Evolutionary conservation across 805 yeast species (phyloP), one percentile per base, ranked within the genome.

Genomic region (Lipomyces orientalis): DNA sequence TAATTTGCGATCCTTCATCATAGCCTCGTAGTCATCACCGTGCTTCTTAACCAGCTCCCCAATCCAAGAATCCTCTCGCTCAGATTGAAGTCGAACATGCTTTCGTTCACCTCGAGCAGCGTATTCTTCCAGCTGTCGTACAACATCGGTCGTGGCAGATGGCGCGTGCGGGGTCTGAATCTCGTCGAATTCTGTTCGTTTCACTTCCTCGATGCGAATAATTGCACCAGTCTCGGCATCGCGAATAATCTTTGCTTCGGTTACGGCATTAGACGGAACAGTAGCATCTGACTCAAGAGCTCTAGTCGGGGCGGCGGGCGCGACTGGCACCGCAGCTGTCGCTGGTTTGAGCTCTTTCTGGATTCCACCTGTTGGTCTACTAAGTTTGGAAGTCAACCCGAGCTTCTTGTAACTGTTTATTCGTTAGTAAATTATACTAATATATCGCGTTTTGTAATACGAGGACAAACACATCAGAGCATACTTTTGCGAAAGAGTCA

Each of bases 21-120:
- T 95, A 74, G 88, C 90, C 59, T 85, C 88, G 77, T 88, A 93
- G 77, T 94, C 89, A 72, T 92, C 96, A n/a, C 97, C 97, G 75
- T 95, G 87, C 77, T 91, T 92, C 29, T 85, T 86, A 67, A 87
- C 83, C 52, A 95, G 81, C 29, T 78, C 79, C 59, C 77, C 79
- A 54, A 91, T 78, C 97, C 97, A 92, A 39, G 84, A 89, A 56
- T 78, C 79, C 78, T 95, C 98, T 73, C 97, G 82, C 54, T 84
- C 89, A 68, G 91, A 86, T 73, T 86, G 90, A 22, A 77, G 78
- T 74, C 90, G 84, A 64, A 83, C 88, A 62, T 79, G 83, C 49
- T 79, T 83, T 10, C 61, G 29, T 9, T 81, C 70, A 0, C 77
- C 71, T 71, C 75, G 65, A 74, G 80, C 68, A 2, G 93, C 85